Base-by-base conservation (phyloP, 805 yeast species). In the Jamesozyma spencerorum region DNA sequence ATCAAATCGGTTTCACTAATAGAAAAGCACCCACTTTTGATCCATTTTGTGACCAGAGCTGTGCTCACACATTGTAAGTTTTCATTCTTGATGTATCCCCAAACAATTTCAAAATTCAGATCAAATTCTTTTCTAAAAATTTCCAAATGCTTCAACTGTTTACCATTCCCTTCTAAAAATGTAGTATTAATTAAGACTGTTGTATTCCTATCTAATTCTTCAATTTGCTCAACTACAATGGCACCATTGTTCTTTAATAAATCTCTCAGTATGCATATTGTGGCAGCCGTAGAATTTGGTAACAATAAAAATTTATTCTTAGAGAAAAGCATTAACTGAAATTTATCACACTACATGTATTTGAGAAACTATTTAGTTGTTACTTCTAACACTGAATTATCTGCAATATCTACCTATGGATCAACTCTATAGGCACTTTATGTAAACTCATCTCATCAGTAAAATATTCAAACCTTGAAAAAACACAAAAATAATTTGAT, bases 401-500 rank as follows among this genome's bases (percentile, higher is more conserved):
- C 26, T 10, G 6, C 10, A 22, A 22, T 22, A 22, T 7, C 10
- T 22, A 22, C 26, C 26, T 7, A 22, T 22, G 10, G 10, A 22
- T 22, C 10, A 6, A 22, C 6, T 7, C 10, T 7, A 22, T 7
- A 22, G 10, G 10, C 10, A 22, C 10, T 10, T 10, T 7, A 22
- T 6, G 26, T 22, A 7, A 22, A 6, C 26, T 10, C 10, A 10
- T 10, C 26, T 22, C 10, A 22, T 22, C 10, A n/a, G n/a, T 22
- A 22, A 22, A 10, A 7, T 22, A 10, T 22, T 22, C 26, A 22
- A 22, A n/a, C n/a, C n/a, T n/a, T n/a, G n/a, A n/a, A n/a, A n/a
- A n/a, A n/a, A n/a, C n/a, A 22, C 7, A 18, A 28, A 58, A 68
- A 70, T 70, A 61, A 60, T 61, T 53, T 88, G 97, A 86, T 81